A percentile compares a stretch with the other conserved stretches of the same genome.
Conservation (phyloP, 768 basidiomycete genomes). For the Kwoniella shandongensis region DNA sequence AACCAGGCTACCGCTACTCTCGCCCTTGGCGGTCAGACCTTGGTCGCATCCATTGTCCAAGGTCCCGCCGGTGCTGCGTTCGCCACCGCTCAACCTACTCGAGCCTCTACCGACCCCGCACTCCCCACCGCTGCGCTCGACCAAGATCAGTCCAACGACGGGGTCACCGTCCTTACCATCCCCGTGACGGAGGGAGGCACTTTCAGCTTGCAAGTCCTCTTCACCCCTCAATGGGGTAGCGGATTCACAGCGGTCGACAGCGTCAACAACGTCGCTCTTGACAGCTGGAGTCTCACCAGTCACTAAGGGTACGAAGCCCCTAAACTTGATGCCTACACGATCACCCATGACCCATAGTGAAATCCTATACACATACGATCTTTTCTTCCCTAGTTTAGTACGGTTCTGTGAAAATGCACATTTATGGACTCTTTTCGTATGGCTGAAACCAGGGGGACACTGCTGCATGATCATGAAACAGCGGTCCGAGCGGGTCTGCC, state of each 20-base stretch:
- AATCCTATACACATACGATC: too few relatives aligned
- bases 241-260: slow-evolving; percentile 57
- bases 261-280: slow-evolving; percentile 69
- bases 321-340: too few relatives aligned
- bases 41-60: slow-evolving; percentile 68
- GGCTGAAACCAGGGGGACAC: too few relatives aligned
- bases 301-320: slow-evolving; percentile 54
- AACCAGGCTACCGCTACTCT: slow-evolving; percentile 70
- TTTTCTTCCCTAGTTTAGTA: too few relatives aligned
- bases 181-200: slow-evolving; percentile 64
- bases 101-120: slow-evolving; percentile 65
- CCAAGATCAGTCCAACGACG: slow-evolving; percentile 68
- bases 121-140: slow-evolving; percentile 59
- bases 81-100: slow-evolving; percentile 60
- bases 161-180: slow-evolving; percentile 77
- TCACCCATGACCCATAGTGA: too few relatives aligned
- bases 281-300: slow-evolving; percentile 74
- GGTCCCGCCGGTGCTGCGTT: slow-evolving; percentile 69
- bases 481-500: not conserved
- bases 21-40: slow-evolving; percentile 66
- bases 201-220: slow-evolving; percentile 77
- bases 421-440: too few relatives aligned
- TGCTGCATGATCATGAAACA: not conserved
- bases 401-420: too few relatives aligned
- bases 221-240: slow-evolving; percentile 85